Evolutionary conservation across 345 rosid species (phyloP), one percentile per base, ranked within the genome.

Genomic region (Moringa oleifera): DNA sequence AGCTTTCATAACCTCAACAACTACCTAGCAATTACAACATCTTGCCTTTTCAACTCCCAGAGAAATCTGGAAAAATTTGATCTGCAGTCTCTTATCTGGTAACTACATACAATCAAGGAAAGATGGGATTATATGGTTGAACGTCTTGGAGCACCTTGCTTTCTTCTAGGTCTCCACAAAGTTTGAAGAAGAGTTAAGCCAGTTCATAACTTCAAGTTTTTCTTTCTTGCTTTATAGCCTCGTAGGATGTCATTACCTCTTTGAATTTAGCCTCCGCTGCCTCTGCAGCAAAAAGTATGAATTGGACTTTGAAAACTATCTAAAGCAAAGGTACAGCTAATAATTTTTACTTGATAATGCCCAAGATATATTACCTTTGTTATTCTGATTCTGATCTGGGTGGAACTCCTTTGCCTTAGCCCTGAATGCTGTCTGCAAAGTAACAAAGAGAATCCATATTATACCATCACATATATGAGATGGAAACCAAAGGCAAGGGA

Each of bases 321-420:
- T 55, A 45, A 23, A 58, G 23, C 20, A 51, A 31, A 2, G 25
- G 25, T 57, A 51, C 18, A 33, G 16, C 8, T 28, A 28, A 3
- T 8, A 2, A 47, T 4, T 51, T 51, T 19, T 7, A 51, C 54
- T 51, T 16, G 16, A 23, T 36, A 59, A 24, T 25, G 23, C 33
- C 24, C 20, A 11, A 33, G 17, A 62, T 1, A 56, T 58, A 69
- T 54, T 60, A 88, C 98, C 90, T 86, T 86, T 94, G 73, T 90
- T 82, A 71, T 80, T 81, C 59, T 86, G 96, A 81, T 94, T 90
- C 77, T 94, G 97, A 75, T 94, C 97, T 0, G 99, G 99, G 68
- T 94, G 99, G 60, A 90, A 90, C 66, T 88, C 83, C 89, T 77
- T 78, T 46, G 97, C 97, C 74, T 90, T 90, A 41, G 73, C 70